Base-by-base conservation (phyloP, 208 protist genomes). In the Acanthamoeba healyi region DNA sequence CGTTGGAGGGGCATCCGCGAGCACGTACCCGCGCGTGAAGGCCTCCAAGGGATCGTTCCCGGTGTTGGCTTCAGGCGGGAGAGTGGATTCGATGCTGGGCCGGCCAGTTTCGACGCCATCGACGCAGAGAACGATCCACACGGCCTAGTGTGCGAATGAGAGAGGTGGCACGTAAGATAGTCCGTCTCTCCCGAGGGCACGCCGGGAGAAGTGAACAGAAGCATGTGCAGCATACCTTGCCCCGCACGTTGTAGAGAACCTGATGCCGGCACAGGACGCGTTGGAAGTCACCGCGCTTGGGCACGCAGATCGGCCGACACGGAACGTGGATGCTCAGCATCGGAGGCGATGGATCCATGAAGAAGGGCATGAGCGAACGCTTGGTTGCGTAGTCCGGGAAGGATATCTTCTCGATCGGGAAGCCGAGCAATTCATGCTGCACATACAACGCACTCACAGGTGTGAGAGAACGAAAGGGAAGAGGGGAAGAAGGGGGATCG, bases 351-450 rank as follows among this genome's bases (percentile, higher is more conserved):
- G 61, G 14, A 7, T 7, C 19, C 61, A 7, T 70, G 61, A 79
- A 44, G 70, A 46, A 46, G 26, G 70, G 70, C 70, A 79, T 46
- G 34, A 79, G 32, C 19, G 70, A 38, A 26, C 19, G 36, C 70
- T 79, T 79, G 26, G 70, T 79, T 14, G 14, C n/a, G 70, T 79
- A 79, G 36, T 79, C 70, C 22, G 70, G 70, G 38, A 79, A 79
- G 22, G 70, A 79, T 4, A 79, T 46, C 70, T 79, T 79, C 38
- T 79, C 70, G 22, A 79, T 26, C 1, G 70, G 70, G 34, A 79
- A 79, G 14, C 70, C 70, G 12, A 79, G 70, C 70, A 79, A 26
- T 46, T 79, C 70, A 24, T 79, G 70, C 70, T 79, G 29, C 32
- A 63, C 19, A 63, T 6, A 63, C 0, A 63, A 63, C 10, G 56